phyloP scores from a whole-genome alignment of 2,329 filamentous ascomycete genomes.

The Aspergillus neoniger region DNA sequence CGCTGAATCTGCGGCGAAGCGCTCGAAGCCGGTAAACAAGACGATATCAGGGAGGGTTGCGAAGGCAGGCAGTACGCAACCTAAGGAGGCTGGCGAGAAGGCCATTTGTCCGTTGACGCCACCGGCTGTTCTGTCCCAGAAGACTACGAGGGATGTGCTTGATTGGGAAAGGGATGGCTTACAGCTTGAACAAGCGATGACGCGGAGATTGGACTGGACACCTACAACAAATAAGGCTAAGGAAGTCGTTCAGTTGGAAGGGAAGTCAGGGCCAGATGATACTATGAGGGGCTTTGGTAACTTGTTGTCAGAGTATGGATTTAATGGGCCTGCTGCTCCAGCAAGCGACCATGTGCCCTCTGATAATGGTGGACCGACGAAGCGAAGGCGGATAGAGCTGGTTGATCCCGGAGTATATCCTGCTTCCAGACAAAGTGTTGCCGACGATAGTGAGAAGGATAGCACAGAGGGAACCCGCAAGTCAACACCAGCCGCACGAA shows the following conservation, averaged over 20 bases:
- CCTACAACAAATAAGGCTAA: slow-evolving; percentile 54
- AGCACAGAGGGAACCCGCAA: slow-evolving; percentile 16
- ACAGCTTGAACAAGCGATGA: slow-evolving; percentile 51
- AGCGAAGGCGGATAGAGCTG: slow-evolving; percentile 41
- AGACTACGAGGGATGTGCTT: slow-evolving; percentile 13
- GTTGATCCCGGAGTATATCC: slow-evolving; percentile 27
- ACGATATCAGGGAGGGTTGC: slow-evolving; percentile 39
- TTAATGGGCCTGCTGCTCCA: slow-evolving; percentile 26
- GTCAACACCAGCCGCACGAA: slow-evolving; percentile 18
- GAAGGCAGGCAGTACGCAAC: slow-evolving; percentile 29
- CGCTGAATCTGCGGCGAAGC: slow-evolving; percentile 19
- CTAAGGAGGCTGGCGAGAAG: slow-evolving; percentile 19
- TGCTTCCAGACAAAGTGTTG: slow-evolving; percentile 10
- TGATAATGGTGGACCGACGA: slow-evolving; percentile 33
- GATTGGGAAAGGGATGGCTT: slow-evolving; percentile 27
- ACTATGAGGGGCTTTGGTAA: slow-evolving; percentile 33
- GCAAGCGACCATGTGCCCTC: slow-evolving; percentile 17
- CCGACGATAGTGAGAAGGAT: slow-evolving; percentile 12
- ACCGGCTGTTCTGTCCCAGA: background rate
- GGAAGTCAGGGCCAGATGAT: slow-evolving; percentile 2
- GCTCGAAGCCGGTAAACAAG: slow-evolving; percentile 32
- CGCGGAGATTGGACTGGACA: slow-evolving; percentile 67
- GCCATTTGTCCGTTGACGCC: slow-evolving; percentile 3
- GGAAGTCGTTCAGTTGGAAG: slow-evolving; percentile 24
- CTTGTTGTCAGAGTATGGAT: slow-evolving; percentile 46